phyloP scores from a whole-genome alignment of 2,329 filamentous ascomycete genomes.

The Aspergillus sojae region DNA sequence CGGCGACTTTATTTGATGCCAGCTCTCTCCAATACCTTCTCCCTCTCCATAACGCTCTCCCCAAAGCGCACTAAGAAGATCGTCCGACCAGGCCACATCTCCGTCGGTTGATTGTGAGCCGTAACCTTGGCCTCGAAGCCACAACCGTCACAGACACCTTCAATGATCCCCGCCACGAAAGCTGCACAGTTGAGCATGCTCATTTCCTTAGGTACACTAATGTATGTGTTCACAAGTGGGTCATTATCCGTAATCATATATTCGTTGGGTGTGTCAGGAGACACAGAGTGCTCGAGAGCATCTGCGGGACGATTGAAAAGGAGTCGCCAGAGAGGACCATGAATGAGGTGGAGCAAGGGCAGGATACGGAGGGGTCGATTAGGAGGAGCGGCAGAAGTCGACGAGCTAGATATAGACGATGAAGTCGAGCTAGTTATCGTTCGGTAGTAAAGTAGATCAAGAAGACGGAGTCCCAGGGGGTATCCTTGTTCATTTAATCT shows the following conservation, averaged over 20 bases:
- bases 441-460: slow-evolving; percentile 91
- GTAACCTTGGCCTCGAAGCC: slow-evolving; percentile 87
- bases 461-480: slow-evolving; percentile 87
- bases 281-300: slow-evolving; percentile 83
- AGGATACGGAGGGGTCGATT: slow-evolving; percentile 85
- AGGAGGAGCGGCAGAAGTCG: slow-evolving; percentile 68
- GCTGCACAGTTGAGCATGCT: slow-evolving; percentile 94
- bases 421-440: slow-evolving; percentile 76
- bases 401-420: slow-evolving; percentile 82
- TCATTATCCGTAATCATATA: slow-evolving; percentile 99
- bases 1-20: slow-evolving; percentile 45
- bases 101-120: slow-evolving; percentile 74
- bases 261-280: slow-evolving; percentile 82
- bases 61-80: slow-evolving; percentile 95
- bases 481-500: slow-evolving; percentile 92
- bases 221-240: slow-evolving; percentile 90
- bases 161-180: slow-evolving; percentile 91
- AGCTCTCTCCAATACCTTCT: slow-evolving; percentile 73
- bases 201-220: slow-evolving; percentile 93
- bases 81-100: slow-evolving; percentile 95
- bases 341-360: slow-evolving; percentile 90
- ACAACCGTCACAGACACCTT: slow-evolving; percentile 92
- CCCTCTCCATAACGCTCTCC: slow-evolving; percentile 86
- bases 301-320: slow-evolving; percentile 91
- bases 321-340: slow-evolving; percentile 86